These are phyloP conservation scores for Daldinia eschscholtzii DNA, from an alignment of 2,329 filamentous ascomycete species.

Conservation along the genomic window DNA sequence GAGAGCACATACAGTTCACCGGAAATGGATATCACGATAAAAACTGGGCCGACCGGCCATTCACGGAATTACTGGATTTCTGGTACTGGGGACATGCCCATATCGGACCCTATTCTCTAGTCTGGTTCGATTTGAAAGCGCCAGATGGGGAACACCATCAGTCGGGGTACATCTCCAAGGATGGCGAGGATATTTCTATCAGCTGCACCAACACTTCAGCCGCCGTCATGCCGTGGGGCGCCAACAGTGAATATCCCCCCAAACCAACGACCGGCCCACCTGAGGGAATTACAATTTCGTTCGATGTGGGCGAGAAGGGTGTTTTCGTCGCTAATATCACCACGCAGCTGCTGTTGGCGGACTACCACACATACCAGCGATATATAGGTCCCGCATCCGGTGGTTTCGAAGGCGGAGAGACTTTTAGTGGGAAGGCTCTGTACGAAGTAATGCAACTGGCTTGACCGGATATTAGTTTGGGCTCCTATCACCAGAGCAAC, in stretches of 20 bases:
- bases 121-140: background rate
- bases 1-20: background rate
- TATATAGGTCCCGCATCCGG: background rate
- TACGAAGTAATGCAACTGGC: background rate
- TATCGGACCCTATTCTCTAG: background rate
- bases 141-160: background rate
- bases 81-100: background rate
- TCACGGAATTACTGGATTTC: slow-evolving; percentile 1
- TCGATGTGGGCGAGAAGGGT: background rate
- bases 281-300: background rate
- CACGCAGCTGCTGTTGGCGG: background rate
- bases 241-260: background rate
- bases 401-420: background rate
- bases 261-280: background rate
- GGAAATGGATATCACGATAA: slow-evolving; percentile 1
- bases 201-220: slow-evolving; percentile 4
- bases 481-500: too few species aligned
- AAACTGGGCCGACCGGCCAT: background rate
- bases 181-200: background rate
- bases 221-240: background rate
- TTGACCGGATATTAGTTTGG: background rate
- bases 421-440: background rate
- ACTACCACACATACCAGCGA: background rate
- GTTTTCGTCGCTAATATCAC: background rate
- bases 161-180: background rate